Percentiles rank a stretch among this genome's conserved stretches.
Conservation (phyloP, 768 basidiomycete genomes). For the Gelatoporia subvermispora region DNA sequence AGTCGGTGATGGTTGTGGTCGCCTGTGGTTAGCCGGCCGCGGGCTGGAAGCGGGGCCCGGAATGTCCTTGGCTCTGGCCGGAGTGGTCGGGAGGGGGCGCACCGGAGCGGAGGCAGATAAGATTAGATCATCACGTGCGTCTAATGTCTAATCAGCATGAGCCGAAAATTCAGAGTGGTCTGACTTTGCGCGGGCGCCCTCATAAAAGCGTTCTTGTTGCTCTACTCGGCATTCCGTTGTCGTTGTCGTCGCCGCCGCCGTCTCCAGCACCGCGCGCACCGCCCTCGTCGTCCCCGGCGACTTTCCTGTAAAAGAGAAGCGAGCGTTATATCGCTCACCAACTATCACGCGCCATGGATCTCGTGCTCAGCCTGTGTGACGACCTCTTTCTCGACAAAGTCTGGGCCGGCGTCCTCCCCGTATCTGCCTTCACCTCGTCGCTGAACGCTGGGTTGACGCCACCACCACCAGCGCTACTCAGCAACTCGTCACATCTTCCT, state of each 20-base stretch:
- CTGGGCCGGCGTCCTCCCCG: constrained; percentile 74
- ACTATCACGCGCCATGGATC: constrained; percentile 57
- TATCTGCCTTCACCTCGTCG: constrained; percentile 25
- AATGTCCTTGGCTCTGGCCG: too few relatives aligned
- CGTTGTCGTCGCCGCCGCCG: background rate
- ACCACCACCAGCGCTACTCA: constrained; percentile 18
- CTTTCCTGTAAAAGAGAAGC: background rate
- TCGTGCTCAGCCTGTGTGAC: constrained; percentile 70
- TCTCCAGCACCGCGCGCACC: background rate
- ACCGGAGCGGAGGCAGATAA: constrained; percentile 5
- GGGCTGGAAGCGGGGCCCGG: too few relatives aligned
- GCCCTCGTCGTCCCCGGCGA: constrained; percentile 1
- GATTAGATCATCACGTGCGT: constrained; percentile 7
- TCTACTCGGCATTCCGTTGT: constrained; percentile 1
- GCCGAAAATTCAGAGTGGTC: constrained; percentile 11
- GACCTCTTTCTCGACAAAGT: constrained; percentile 68
- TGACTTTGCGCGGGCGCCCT: constrained; percentile 9
- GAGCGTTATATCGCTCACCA: background rate
- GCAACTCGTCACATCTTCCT: constrained; percentile 32
- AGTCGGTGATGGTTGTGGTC: too few relatives aligned
- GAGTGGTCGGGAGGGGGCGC: too few relatives aligned
- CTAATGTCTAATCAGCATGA: too few relatives aligned
- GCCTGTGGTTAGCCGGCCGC: too few relatives aligned
- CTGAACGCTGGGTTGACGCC: constrained; percentile 8
- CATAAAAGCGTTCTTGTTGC: constrained; percentile 8